Evolutionary conservation across 495 filamentous ascomycete species (phyloP).

Genomic region (Podospora pseudopauciseta): DNA sequence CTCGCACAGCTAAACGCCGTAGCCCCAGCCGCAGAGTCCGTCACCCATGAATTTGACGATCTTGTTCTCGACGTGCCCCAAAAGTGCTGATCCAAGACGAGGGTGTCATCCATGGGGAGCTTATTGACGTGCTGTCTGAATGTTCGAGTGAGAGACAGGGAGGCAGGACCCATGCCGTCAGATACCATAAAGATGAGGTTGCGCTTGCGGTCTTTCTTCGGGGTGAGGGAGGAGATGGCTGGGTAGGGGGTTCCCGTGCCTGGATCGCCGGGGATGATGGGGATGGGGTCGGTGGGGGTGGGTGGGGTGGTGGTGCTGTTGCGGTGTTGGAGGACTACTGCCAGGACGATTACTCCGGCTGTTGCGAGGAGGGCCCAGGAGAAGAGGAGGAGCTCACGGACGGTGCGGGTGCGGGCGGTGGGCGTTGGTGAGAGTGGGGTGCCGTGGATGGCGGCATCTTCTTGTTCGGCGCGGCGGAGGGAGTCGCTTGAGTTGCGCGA

Average conservation of each 20-base stretch:
- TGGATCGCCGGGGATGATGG: constrained; percentile 10
- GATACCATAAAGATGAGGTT: constrained; percentile 99
- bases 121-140: constrained; percentile 69
- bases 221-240: constrained; percentile 55
- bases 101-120: constrained; percentile 63
- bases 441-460: constrained; percentile 31
- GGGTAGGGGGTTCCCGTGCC: constrained; percentile 55
- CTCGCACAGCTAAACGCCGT: constrained; percentile 89
- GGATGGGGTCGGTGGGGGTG: constrained; percentile 2
- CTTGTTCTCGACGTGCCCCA: constrained; percentile 87
- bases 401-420: constrained; percentile 15
- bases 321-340: constrained; percentile 67
- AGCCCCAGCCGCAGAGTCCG: constrained; percentile 91
- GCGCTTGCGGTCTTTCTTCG: constrained; percentile 63
- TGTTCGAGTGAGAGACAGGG: constrained; percentile 75
- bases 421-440: constrained; percentile 1
- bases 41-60: constrained; percentile 76
- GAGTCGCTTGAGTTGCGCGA: constrained; percentile 24
- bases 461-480: constrained; percentile 28
- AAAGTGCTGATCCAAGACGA: constrained; percentile 78
- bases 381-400: constrained; percentile 65
- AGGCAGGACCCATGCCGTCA: constrained; percentile 95
- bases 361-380: constrained; percentile 89
- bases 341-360: constrained; percentile 67
- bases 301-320: constrained; percentile 30